Conservation (phyloP, 202 grass and related monocot species). For the Eragrostis tef region DNA sequence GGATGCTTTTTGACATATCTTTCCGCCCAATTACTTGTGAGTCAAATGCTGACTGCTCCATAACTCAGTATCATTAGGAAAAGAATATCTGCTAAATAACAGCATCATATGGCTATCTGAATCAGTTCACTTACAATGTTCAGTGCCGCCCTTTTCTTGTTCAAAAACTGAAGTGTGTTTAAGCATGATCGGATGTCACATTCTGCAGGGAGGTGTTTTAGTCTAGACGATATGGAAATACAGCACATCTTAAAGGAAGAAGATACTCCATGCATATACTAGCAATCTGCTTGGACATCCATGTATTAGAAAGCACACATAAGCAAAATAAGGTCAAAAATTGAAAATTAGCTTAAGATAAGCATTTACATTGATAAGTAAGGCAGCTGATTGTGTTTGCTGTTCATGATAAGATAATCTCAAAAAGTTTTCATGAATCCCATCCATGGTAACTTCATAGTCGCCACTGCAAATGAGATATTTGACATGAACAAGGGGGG, state of each 20-base stretch:
- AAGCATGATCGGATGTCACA: slow-evolving; percentile 94
- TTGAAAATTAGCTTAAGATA: slow-evolving; percentile 35
- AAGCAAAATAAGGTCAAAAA: slow-evolving; percentile 35
- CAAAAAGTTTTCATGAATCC: slow-evolving; percentile 92
- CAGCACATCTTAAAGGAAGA: slow-evolving; percentile 11
- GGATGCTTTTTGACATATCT: slow-evolving; percentile 85
- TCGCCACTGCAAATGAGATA: slow-evolving; percentile 69
- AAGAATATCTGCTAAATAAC: slow-evolving; percentile 22
- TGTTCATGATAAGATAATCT: slow-evolving; percentile 87
- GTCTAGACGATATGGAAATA: slow-evolving; percentile 39
- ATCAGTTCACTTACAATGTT: slow-evolving; percentile 73
- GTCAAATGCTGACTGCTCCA: slow-evolving; percentile 72
- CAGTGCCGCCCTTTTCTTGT: slow-evolving; percentile 78
- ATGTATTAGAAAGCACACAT: slow-evolving; percentile 31
- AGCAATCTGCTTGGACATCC: slow-evolving; percentile 13
- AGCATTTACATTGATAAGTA: slow-evolving; percentile 20
- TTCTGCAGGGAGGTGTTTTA: slow-evolving; percentile 63
- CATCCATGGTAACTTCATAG: slow-evolving; percentile 97
- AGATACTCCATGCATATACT: slow-evolving; percentile 11
- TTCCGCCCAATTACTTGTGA: slow-evolving; percentile 90
- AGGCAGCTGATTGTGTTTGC: slow-evolving; percentile 14
- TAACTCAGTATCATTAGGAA: slow-evolving; percentile 43
- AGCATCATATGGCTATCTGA: slow-evolving; percentile 37
- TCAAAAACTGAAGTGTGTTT: slow-evolving; percentile 96
- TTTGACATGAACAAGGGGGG: slow-evolving; percentile 40